Evolutionary conservation across 768 basidiomycete species (phyloP).

Genomic region (Psilocybe tampanensis): DNA sequence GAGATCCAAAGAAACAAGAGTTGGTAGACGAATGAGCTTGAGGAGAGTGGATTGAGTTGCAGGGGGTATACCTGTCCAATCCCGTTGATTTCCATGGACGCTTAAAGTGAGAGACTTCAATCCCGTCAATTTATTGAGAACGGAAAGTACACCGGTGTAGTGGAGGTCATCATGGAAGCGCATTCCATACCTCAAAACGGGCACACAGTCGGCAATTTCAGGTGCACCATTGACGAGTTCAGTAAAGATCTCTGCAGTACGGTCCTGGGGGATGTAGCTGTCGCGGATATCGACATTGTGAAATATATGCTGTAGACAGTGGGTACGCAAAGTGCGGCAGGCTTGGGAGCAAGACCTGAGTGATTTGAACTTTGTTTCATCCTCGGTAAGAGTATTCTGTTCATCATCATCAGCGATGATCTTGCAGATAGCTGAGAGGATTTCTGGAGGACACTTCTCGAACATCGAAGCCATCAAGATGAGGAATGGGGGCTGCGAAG

Average conservation of each 20-base stretch:
- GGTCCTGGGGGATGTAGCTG: neutral
- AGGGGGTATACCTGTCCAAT: neutral
- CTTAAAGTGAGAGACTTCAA: neutral
- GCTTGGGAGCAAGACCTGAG: neutral
- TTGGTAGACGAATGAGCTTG: neutral
- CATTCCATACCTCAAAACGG: neutral
- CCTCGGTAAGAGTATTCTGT: no score
- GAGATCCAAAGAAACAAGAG: neutral
- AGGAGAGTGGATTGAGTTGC: neutral
- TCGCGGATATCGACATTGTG: neutral
- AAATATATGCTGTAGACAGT: neutral
- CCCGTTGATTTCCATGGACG: neutral
- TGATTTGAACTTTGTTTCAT: no score
- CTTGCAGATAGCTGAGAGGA: no score
- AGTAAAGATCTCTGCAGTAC: neutral
- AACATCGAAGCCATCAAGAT: no score
- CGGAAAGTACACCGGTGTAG: neutral
- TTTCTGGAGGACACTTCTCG: no score
- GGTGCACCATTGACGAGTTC: neutral
- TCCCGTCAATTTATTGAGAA: neutral
- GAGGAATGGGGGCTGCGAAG: no score
- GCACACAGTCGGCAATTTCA: neutral
- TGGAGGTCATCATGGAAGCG: neutral
- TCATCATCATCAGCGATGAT: no score
- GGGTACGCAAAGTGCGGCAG: neutral